Conservation (phyloP, 441 rosid genomes). For the Aleurites moluccanus region DNA sequence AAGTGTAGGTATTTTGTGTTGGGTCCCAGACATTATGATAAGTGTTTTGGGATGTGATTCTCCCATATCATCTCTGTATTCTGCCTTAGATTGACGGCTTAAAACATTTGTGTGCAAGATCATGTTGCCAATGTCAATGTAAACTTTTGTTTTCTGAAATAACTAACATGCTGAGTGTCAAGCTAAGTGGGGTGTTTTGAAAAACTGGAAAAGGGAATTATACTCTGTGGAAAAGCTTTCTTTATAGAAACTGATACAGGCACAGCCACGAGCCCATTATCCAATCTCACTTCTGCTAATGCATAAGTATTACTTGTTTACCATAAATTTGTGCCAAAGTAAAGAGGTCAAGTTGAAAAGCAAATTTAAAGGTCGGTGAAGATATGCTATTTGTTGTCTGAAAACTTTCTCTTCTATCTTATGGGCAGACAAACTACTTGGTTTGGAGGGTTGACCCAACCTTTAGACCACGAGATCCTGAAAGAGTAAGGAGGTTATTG, state of each 20-base stretch:
- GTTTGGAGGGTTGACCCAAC: slow-evolving; percentile 78
- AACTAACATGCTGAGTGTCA: not conserved
- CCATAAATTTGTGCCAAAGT: slow-evolving; percentile 1
- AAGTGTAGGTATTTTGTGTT: slow-evolving; percentile 50
- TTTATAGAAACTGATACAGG: not conserved
- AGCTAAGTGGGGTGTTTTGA: not conserved
- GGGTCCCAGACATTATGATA: slow-evolving; percentile 9
- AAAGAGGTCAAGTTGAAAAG: not conserved
- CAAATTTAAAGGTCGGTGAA: slow-evolving; percentile 4
- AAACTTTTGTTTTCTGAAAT: not conserved
- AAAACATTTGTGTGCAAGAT: slow-evolving; percentile 5
- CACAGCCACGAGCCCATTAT: not conserved
- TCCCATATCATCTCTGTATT: not conserved
- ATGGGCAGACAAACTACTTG: slow-evolving; percentile 65
- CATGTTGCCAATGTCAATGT: not conserved
- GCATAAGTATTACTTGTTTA: not conserved
- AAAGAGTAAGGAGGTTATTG: slow-evolving; percentile 47
- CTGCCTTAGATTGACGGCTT: not conserved
- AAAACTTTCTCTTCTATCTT: slow-evolving; percentile 20
- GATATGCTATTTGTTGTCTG: slow-evolving; percentile 2
- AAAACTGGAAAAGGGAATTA: not conserved
- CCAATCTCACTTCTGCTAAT: not conserved
- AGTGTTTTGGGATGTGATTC: slow-evolving; percentile 3
- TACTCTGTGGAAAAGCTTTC: not conserved
- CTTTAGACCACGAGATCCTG: slow-evolving; percentile 55